Conservation (phyloP, 164 flowering plant species). For the Aristolochia californica region DNA sequence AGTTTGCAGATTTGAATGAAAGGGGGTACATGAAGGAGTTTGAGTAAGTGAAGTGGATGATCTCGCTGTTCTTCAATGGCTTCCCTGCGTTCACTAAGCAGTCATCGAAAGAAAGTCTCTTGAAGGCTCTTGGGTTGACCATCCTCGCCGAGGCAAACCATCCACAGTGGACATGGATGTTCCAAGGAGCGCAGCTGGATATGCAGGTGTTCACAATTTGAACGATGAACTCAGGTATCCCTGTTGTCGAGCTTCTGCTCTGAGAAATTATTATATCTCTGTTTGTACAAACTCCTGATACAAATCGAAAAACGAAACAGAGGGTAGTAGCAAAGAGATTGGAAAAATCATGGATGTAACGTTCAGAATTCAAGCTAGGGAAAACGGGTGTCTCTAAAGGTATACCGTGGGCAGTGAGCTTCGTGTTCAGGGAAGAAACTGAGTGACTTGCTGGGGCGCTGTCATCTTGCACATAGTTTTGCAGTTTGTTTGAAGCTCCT, state of each 20-base stretch:
- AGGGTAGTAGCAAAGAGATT: too few relatives aligned
- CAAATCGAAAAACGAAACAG: background rate
- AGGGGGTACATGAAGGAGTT: constrained; percentile 65
- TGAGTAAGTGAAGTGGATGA: constrained; percentile 43
- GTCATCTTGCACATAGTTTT: too few relatives aligned
- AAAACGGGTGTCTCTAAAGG: too few relatives aligned
- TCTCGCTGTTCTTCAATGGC: constrained; percentile 34
- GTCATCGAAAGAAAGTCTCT: constrained; percentile 50
- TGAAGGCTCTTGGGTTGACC: constrained; percentile 48
- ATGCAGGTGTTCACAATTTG: constrained; percentile 53
- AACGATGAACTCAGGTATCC: constrained; percentile 52
- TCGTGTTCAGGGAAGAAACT: too few relatives aligned
- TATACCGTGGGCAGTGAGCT: too few relatives aligned
- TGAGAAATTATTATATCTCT: constrained; percentile 61
- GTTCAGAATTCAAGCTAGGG: too few relatives aligned
- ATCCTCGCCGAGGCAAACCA: constrained; percentile 64
- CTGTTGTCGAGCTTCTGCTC: constrained; percentile 38
- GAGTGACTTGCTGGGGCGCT: too few relatives aligned
- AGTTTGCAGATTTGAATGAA: constrained; percentile 46
- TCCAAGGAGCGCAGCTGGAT: constrained; percentile 40
- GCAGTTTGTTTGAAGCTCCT: too few relatives aligned
- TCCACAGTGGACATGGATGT: constrained; percentile 56
- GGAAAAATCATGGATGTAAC: too few relatives aligned
- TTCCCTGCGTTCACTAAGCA: constrained; percentile 54
- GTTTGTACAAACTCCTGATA: constrained; percentile 31